Conservation (phyloP, 106 monocot genomes). For the Dioscorea zingiberensis region DNA sequence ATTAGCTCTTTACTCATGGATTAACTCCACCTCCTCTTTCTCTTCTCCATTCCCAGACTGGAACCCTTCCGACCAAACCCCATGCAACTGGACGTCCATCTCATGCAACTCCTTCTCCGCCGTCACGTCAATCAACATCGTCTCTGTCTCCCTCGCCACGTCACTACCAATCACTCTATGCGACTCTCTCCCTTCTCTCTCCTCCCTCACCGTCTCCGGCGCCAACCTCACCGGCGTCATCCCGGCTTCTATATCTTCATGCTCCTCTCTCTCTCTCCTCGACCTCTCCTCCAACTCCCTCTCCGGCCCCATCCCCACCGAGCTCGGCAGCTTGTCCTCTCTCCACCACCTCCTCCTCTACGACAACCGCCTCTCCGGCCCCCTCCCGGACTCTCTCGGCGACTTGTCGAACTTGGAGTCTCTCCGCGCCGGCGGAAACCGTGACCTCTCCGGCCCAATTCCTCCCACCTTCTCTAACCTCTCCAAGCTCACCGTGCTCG, state of each 20-base stretch:
- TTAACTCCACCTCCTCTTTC: conserved; percentile 13
- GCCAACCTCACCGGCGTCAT: conserved; percentile 61
- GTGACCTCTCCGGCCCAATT: conserved; percentile 57
- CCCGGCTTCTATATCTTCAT: conserved; percentile 29
- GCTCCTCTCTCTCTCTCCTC: conserved; percentile 22
- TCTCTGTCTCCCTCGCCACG: conserved; percentile 39
- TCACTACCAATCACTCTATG: conserved; percentile 34
- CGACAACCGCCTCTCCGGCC: conserved; percentile 75
- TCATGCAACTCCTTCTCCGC: conserved; percentile 22
- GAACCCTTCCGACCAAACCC: conserved; percentile 33
- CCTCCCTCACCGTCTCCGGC: conserved; percentile 42
- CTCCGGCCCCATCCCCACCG: conserved; percentile 45
- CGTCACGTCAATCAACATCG: conserved; percentile 41
- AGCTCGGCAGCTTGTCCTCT: conserved; percentile 12
- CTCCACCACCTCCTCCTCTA: conserved; percentile 56
- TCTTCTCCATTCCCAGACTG: conserved; percentile 31
- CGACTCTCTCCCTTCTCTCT: conserved; percentile 28
- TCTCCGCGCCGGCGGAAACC: conserved; percentile 79
- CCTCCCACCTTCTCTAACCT: conserved; percentile 58
- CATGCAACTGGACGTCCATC: conserved; percentile 76
- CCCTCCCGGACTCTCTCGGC: conserved; percentile 50
- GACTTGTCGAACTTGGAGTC: conserved; percentile 45
- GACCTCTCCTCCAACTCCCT: conserved; percentile 57
- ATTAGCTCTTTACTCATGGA: conserved; percentile 34
- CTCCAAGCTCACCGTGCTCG: conserved; percentile 54